Base-by-base conservation (phyloP, 352 stramenopile genomes). In the Peronospora farinosa region DNA sequence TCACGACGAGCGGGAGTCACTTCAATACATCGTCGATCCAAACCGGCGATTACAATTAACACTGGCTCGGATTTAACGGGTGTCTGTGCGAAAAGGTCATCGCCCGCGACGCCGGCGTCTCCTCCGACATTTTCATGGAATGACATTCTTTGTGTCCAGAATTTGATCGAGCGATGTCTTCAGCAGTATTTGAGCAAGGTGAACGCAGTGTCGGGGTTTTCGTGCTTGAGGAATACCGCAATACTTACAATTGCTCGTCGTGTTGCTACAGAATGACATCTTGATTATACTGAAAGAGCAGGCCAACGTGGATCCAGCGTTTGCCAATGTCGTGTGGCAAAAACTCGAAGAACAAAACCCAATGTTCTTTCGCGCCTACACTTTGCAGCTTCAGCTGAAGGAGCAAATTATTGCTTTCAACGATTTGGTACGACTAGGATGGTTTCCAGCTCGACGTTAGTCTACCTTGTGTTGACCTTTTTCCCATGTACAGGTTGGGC, bases 361-460 rank as follows among this genome's bases (percentile, higher is more conserved):
- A 11, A 75, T 73, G 5, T 96, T 96, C 50, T 96, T 96, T 47
- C 67, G 77, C 9, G 81, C 83, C 1, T 96, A 96, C 55, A 71
- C 65, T 31, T 47, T 93, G 15, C 80, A 91, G 31, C 65, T 96
- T 11, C 74, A 88, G 53, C 71, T 96, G 7, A 90, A 91, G 57
- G 88, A 96, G 41, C 88, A 96, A 55, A 91, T 96, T 49, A 54
- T 90, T 12, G 75, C 84, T 7, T 96, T 95, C 60, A 96, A 96
- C 65, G 96, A 95, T 54, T 63, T 96, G 25, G 86, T 96, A 72
- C 37, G 41, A 40, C 9, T 11, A 23, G 8, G 16, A 12, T 40
- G 10, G 4, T n/a, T 40, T 41, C 19, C 1, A 15, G 8, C 30
- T 30, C 7, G 32, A 4, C 12, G n/a, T 40, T 25, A 60, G 21